Evolutionary conservation across 2,329 filamentous ascomycete genomes (phyloP).

Genomic region (Epichloe uncinata): DNA sequence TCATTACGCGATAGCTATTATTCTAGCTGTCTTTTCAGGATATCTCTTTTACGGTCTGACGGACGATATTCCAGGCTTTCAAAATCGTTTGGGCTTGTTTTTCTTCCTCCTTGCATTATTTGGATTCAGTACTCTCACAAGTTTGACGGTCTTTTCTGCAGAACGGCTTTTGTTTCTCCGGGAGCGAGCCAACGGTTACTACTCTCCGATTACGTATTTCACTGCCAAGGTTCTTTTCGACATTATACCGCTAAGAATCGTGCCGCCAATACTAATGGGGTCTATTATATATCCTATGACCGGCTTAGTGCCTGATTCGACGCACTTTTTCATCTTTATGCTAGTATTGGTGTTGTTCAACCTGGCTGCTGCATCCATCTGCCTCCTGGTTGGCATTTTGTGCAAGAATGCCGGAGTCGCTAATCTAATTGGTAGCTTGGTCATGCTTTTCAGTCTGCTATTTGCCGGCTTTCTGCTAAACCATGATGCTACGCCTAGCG

Average conservation of each 20-base stretch:
- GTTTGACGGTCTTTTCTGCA: slow-evolving; percentile 81
- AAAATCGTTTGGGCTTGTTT: slow-evolving; percentile 92
- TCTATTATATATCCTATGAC: slow-evolving; percentile 98
- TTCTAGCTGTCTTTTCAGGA: slow-evolving; percentile 85
- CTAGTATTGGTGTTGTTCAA: slow-evolving; percentile 92
- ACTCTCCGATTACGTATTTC: slow-evolving; percentile 88
- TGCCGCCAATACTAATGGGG: slow-evolving; percentile 90
- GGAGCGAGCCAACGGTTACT: slow-evolving; percentile 94
- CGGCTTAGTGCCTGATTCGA: slow-evolving; percentile 67
- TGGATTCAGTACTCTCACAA: slow-evolving; percentile 91
- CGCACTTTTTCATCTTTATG: slow-evolving; percentile 83
- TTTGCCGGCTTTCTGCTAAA: slow-evolving; percentile 93
- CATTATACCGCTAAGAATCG: slow-evolving; percentile 82
- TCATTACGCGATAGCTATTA: slow-evolving; percentile 92
- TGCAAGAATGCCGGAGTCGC: slow-evolving; percentile 87
- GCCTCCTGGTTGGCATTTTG: slow-evolving; percentile 89
- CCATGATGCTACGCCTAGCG: slow-evolving; percentile 77
- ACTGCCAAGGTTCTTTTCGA: slow-evolving; percentile 96
- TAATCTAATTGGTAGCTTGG: slow-evolving; percentile 82
- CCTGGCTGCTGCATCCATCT: slow-evolving; percentile 82
- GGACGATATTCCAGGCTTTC: slow-evolving; percentile 93
- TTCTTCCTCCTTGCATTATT: slow-evolving; percentile 95
- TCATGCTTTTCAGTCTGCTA: slow-evolving; percentile 93
- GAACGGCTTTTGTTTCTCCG: slow-evolving; percentile 85
- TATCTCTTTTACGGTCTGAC: slow-evolving; percentile 94